Evolutionary conservation across 1,139 yeast species (phyloP), one percentile per base, ranked within the genome.

Genomic region (Groenewaldozyma auringiensis): DNA sequence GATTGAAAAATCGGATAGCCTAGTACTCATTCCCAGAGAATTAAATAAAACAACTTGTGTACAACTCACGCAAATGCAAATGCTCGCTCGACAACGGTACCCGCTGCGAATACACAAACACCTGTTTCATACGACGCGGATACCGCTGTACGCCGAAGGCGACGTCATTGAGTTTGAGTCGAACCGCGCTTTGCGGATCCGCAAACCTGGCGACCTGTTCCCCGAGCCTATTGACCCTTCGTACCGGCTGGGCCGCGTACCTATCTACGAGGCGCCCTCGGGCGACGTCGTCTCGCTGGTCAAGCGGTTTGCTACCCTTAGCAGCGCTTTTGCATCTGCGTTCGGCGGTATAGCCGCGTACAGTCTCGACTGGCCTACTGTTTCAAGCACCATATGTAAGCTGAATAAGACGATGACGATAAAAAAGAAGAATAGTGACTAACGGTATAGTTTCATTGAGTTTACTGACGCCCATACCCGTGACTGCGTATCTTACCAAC

Each of bases 381-480:
- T 78, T 46, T 60, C 79, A 45, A 8, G 18, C 20, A n/a, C 20
- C 4, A 33, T 33, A 11, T 25, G 29, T 25, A 25, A 25, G 29
- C 11, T 25, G 6, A n/a, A n/a, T n/a, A n/a, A n/a, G n/a, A n/a
- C n/a, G n/a, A n/a, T n/a, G n/a, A n/a, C n/a, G n/a, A n/a, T n/a
- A n/a, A n/a, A n/a, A n/a, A n/a, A n/a, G n/a, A n/a, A n/a, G n/a
- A n/a, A n/a, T n/a, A n/a, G n/a, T n/a, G n/a, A n/a, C n/a, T n/a
- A n/a, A n/a, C n/a, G n/a, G 80, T 56, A 70, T 67, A 43, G 74
- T 76, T 38, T 75, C 84, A n/a, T 69, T 76, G 1, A 70, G 78
- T 44, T 70, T 81, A 43, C 38, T 35, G 9, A 35, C 38, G 38
- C 79, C 81, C 39, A 69, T 80, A 47, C 80, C 83, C 1, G 54